phyloP scores from a whole-genome alignment of 2,329 filamentous ascomycete genomes.

The Herpotrichia juniperi region DNA sequence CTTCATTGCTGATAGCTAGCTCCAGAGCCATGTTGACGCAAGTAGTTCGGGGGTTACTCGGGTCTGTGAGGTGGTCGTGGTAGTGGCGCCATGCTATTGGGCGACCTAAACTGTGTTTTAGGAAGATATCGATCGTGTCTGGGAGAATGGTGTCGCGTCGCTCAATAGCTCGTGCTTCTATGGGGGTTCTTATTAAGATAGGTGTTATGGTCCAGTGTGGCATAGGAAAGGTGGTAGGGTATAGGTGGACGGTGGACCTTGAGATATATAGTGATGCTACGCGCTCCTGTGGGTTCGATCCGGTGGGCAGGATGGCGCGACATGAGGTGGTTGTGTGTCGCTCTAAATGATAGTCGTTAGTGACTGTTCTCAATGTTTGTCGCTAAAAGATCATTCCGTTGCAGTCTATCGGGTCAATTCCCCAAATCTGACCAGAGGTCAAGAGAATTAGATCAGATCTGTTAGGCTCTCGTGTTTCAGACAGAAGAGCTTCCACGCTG shows the following conservation, averaged over 20 bases:
- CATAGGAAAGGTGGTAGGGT: slow-evolving; percentile 7
- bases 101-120: slow-evolving; percentile 5
- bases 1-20: slow-evolving; percentile 11
- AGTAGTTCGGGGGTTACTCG: slow-evolving; percentile 4
- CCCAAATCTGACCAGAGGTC: no score
- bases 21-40: slow-evolving; percentile 23
- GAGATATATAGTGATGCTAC: slow-evolving; percentile 8
- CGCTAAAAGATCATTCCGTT: no score
- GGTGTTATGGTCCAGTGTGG: slow-evolving; percentile 6
- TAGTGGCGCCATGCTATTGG: slow-evolving; percentile 15
- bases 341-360: no score
- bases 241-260: slow-evolving; percentile 10
- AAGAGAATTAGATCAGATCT: slow-evolving; percentile 4
- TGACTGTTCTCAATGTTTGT: no score
- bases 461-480: background rate
- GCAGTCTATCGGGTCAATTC: no score
- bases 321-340: no score
- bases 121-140: slow-evolving; percentile 6
- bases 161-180: no score
- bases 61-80: slow-evolving; percentile 10
- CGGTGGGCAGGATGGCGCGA: background rate
- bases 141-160: slow-evolving; percentile 13
- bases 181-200: no score
- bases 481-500: background rate
- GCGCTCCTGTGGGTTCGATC: background rate